A percentile compares a stretch with the other conserved stretches of the same genome.
Evolutionary conservation across 306 rosid species (phyloP).

Genomic region (Geum urbanum): DNA sequence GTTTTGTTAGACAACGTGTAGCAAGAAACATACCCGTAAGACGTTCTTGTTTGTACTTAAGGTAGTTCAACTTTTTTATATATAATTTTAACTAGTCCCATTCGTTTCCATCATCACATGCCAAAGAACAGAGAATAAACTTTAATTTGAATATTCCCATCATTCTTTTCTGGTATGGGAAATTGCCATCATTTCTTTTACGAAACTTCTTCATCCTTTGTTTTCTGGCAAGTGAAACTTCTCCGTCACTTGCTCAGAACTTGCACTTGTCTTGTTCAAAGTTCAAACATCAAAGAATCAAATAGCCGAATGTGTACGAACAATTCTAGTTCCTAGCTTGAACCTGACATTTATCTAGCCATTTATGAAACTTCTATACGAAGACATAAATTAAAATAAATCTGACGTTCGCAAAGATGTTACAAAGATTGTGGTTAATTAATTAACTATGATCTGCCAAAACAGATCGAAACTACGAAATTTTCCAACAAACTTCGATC

Average conservation of each 20-base stretch:
- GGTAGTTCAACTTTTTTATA: neutral
- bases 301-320: neutral
- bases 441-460: too few relatives aligned
- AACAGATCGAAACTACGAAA: too few relatives aligned
- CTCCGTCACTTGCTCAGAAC: neutral
- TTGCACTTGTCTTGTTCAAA: neutral
- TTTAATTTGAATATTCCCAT: conserved; percentile 11
- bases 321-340: neutral
- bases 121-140: neutral
- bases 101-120: neutral
- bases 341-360: neutral
- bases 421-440: too few relatives aligned
- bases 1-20: neutral
- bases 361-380: neutral
- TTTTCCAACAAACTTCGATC: too few relatives aligned
- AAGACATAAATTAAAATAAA: neutral
- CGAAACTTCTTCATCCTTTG: neutral
- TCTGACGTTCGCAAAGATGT: too few relatives aligned
- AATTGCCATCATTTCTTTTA: conserved; percentile 3
- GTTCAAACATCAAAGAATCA: neutral
- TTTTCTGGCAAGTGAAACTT: conserved; percentile 8
- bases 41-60: neutral
- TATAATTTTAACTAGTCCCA: neutral
- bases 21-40: neutral
- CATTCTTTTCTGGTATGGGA: neutral